These are phyloP conservation scores for Mayamaea pseudoterrestris DNA, from an alignment of 108 stramenopile species.

Conservation along the genomic window DNA sequence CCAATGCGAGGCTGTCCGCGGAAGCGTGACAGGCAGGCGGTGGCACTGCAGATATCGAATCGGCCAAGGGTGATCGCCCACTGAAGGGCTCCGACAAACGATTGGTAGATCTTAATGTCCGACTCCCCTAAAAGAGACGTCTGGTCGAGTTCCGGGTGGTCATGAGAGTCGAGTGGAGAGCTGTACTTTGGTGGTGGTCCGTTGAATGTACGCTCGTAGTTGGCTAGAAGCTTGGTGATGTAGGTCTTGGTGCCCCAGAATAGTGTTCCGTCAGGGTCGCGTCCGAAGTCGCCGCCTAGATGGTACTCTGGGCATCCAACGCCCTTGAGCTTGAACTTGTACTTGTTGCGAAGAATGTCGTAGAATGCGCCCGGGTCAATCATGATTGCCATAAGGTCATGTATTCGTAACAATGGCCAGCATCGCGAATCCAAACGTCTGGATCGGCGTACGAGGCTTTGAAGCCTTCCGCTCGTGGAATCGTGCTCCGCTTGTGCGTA, in stretches of 20 bases:
- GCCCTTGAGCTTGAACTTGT: slow-evolving; percentile 21
- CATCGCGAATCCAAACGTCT: slow-evolving; percentile 20
- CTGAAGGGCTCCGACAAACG: slow-evolving; percentile 15
- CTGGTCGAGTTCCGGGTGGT: slow-evolving; percentile 18
- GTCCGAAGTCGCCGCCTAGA: too few species aligned
- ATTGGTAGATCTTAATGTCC: slow-evolving; percentile 6
- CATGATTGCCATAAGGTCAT: slow-evolving; percentile 11
- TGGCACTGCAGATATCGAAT: slow-evolving; percentile 11
- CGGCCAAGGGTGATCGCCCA: slow-evolving; percentile 23
- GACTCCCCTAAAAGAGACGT: slow-evolving; percentile 5
- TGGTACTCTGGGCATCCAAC: slow-evolving; percentile 1
- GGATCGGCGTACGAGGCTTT: slow-evolving; percentile 18
- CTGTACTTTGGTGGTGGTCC: too few species aligned
- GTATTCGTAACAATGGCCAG: slow-evolving; percentile 18
- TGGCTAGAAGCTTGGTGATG: too few species aligned
- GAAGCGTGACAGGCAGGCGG: slow-evolving; percentile 11
- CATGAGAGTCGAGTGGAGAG: slow-evolving; percentile 6
- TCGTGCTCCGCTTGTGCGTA: slow-evolving; percentile 1
- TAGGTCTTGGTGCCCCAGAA: too few species aligned
- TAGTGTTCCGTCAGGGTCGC: too few species aligned
- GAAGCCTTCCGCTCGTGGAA: slow-evolving; percentile 19
- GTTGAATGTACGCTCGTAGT: too few species aligned
- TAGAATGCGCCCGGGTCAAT: slow-evolving; percentile 11
- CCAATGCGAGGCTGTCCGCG: neutral
- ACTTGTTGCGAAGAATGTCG: neutral